phyloP scores from a whole-genome alignment of 306 rosid genomes.

The Inga leiocalycina region DNA sequence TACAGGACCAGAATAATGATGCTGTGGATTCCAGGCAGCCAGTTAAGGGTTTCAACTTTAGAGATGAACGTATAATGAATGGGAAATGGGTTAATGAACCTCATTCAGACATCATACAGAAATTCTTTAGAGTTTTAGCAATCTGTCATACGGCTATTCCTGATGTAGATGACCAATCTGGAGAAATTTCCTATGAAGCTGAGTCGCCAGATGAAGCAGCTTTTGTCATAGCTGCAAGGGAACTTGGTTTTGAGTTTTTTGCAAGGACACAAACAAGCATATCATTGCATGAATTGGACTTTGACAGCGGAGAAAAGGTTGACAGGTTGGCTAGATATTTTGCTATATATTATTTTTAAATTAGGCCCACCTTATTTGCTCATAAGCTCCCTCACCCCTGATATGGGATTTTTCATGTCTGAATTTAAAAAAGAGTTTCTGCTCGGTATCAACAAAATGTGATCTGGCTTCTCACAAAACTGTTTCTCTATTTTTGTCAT shows the following conservation, averaged over 20 bases:
- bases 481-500: background rate
- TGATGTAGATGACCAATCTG: slow-evolving; percentile 43
- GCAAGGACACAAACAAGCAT: slow-evolving; percentile 69
- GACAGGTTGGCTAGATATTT: slow-evolving; percentile 76
- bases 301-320: slow-evolving; percentile 61
- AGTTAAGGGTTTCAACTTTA: slow-evolving; percentile 79
- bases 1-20: slow-evolving; percentile 26
- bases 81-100: slow-evolving; percentile 80
- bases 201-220: slow-evolving; percentile 97
- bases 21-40: slow-evolving; percentile 36
- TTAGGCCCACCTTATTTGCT: background rate
- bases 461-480: slow-evolving; percentile 19
- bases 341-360: background rate
- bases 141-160: slow-evolving; percentile 88
- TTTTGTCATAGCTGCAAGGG: slow-evolving; percentile 89
- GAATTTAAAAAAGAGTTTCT: background rate
- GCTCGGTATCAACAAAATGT: slow-evolving; percentile 8
- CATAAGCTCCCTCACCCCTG: background rate
- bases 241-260: slow-evolving; percentile 80
- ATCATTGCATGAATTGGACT: slow-evolving; percentile 62
- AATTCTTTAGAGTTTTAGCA: slow-evolving; percentile 74
- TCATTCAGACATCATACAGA: slow-evolving; percentile 60
- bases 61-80: slow-evolving; percentile 69
- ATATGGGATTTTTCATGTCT: slow-evolving; percentile 10
- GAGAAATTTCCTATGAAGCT: slow-evolving; percentile 76